A percentile compares a stretch with the other conserved stretches of the same genome.
These are phyloP conservation scores for Penicillium bialowiezense DNA, from an alignment of 495 filamentous ascomycete genomes.

Conservation along the genomic window DNA sequence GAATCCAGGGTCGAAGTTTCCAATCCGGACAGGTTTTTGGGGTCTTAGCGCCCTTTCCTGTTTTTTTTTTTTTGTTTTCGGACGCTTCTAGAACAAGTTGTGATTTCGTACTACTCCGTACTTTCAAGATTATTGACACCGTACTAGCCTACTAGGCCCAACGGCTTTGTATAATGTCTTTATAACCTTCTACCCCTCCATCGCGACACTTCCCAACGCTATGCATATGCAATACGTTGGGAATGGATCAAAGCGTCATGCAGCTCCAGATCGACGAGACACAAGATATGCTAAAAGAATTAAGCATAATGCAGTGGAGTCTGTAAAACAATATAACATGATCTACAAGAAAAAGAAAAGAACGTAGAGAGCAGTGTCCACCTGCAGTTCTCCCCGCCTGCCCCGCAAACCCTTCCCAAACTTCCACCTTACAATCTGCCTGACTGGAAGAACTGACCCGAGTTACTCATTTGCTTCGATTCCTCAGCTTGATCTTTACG, in stretches of 20 bases:
- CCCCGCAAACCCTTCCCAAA: conserved; percentile 20
- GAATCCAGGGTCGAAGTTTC: too few species aligned
- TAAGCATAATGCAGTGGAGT: conserved; percentile 4
- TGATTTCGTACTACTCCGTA: background rate
- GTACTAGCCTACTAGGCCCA: too few species aligned
- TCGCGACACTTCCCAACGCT: too few species aligned
- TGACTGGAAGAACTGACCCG: too few species aligned
- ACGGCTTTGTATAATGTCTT: too few species aligned
- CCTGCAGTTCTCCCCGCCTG: conserved; percentile 16
- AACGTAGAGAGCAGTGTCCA: background rate
- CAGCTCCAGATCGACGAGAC: too few species aligned
- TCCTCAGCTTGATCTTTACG: too few species aligned
- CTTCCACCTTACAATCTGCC: background rate
- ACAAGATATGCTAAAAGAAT: background rate
- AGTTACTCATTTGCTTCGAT: too few species aligned
- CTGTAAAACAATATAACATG: background rate
- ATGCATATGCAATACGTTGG: background rate
- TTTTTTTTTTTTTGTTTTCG: conserved; percentile 1
- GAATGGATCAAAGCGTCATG: conserved; percentile 1
- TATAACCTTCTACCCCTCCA: too few species aligned
- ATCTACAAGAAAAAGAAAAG: background rate
- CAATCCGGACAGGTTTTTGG: conserved; percentile 16
- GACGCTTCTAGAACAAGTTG: conserved; percentile 24
- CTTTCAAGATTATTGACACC: too few species aligned
- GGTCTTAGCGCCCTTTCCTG: conserved; percentile 20